Conservation (phyloP, 2,329 filamentous ascomycete species). For the Acrocalymma vagum region DNA sequence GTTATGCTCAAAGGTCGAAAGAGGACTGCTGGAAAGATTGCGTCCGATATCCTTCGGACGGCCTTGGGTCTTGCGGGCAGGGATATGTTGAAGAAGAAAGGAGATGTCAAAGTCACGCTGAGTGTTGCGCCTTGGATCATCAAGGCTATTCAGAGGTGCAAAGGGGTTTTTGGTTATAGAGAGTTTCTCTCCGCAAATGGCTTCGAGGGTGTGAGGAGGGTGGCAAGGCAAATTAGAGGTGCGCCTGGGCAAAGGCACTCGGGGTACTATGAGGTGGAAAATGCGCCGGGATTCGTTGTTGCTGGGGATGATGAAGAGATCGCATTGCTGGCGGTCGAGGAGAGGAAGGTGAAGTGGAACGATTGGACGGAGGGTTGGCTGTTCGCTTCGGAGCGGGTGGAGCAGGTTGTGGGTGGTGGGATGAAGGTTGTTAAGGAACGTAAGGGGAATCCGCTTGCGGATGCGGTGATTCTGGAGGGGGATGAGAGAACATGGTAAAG, state of each 20-base stretch:
- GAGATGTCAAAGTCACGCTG: constrained; percentile 22
- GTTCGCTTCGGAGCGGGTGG: too few relatives aligned
- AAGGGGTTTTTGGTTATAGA: constrained; percentile 21
- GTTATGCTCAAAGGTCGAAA: constrained; percentile 22
- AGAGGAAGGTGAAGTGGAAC: constrained; percentile 10
- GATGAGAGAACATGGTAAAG: too few relatives aligned
- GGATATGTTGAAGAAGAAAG: constrained; percentile 17
- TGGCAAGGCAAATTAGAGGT: constrained; percentile 21
- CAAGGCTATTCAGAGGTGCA: constrained; percentile 9
- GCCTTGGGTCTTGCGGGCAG: constrained; percentile 23
- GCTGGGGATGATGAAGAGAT: not conserved
- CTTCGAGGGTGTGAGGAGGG: not conserved
- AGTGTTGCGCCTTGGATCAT: constrained; percentile 20
- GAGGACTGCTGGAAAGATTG: constrained; percentile 23
- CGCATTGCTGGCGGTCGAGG: not conserved
- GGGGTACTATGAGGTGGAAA: too few relatives aligned
- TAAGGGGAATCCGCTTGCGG: too few relatives aligned
- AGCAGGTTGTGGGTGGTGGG: too few relatives aligned
- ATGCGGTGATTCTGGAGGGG: too few relatives aligned
- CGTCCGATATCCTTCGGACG: constrained; percentile 25
- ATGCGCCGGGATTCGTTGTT: not conserved
- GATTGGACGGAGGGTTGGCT: too few relatives aligned
- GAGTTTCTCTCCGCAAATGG: constrained; percentile 13
- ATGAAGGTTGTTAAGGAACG: too few relatives aligned
- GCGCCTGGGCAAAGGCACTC: constrained; percentile 2